Evolutionary conservation across 768 basidiomycete genomes (phyloP).

Genomic region (Tylopilus felleus): DNA sequence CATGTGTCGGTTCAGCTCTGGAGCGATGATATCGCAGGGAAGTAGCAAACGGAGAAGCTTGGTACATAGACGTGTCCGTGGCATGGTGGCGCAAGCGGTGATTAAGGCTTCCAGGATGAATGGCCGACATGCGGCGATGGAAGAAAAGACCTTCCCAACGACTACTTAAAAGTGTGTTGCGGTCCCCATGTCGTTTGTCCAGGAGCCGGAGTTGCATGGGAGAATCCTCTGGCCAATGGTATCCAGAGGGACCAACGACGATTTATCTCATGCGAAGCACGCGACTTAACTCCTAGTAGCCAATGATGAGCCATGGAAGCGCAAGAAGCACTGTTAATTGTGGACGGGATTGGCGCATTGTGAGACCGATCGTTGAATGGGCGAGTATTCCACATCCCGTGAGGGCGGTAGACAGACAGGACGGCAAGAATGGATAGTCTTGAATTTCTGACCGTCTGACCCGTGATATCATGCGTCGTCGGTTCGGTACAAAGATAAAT

Average conservation of each 20-base stretch:
- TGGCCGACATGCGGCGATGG: slow-evolving; percentile 23
- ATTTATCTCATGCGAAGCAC: slow-evolving; percentile 21
- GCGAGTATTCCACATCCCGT: slow-evolving; percentile 1
- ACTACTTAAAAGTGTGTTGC: background rate
- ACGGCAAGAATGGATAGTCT: background rate
- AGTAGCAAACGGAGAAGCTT: slow-evolving; percentile 23
- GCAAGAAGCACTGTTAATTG: slow-evolving; percentile 17
- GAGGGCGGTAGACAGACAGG: slow-evolving; percentile 1
- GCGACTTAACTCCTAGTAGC: slow-evolving; percentile 10
- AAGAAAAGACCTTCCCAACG: slow-evolving; percentile 19
- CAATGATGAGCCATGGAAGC: slow-evolving; percentile 18
- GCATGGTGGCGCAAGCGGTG: slow-evolving; percentile 29
- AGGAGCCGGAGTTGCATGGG: slow-evolving; percentile 27
- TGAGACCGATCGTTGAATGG: slow-evolving; percentile 20
- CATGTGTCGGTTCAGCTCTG: slow-evolving; percentile 9
- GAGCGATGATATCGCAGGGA: slow-evolving; percentile 30
- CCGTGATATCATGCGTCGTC: background rate
- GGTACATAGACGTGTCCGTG: slow-evolving; percentile 17
- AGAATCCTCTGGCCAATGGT: slow-evolving; percentile 15
- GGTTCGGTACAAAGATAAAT: slow-evolving; percentile 5
- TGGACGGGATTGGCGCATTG: slow-evolving; percentile 22
- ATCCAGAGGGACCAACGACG: slow-evolving; percentile 3
- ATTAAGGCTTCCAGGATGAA: slow-evolving; percentile 29
- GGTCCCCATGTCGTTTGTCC: slow-evolving; percentile 6
- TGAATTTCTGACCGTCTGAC: background rate